Conservation (phyloP, 2,329 filamentous ascomycete genomes). For the Coleophoma cylindrospora region DNA sequence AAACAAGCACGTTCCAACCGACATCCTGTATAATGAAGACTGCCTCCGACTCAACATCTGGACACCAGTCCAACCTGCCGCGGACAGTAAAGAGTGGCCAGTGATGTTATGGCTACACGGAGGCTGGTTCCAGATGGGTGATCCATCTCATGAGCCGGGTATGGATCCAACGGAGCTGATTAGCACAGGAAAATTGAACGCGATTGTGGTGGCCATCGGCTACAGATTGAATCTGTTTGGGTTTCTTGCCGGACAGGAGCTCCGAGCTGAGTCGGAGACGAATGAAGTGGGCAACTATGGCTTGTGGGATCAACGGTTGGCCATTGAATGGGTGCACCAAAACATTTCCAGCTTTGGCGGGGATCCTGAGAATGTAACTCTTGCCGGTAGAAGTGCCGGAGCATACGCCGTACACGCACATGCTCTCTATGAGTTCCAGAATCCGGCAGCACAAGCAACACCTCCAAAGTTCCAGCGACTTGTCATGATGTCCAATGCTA, state of each 20-base stretch:
- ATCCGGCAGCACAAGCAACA: conserved; percentile 3
- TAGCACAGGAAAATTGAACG: not conserved
- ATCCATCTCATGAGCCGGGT: conserved; percentile 34
- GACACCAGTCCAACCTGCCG: conserved; percentile 29
- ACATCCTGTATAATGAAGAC: conserved; percentile 36
- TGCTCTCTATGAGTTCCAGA: conserved; percentile 30
- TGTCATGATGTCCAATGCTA: conserved; percentile 39
- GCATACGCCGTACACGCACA: conserved; percentile 37
- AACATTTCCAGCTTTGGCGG: conserved; percentile 37
- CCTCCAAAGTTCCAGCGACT: conserved; percentile 4
- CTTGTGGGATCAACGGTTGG: conserved; percentile 42
- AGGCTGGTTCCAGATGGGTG: conserved; percentile 42
- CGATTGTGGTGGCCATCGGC: conserved; percentile 38
- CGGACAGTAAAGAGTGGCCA: conserved; percentile 6
- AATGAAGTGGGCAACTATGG: conserved; percentile 32
- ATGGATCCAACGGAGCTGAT: conserved; percentile 30
- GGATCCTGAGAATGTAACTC: conserved; percentile 38
- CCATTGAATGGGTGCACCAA: conserved; percentile 44
- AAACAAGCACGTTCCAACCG: conserved; percentile 17
- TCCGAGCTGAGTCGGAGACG: conserved; percentile 23
- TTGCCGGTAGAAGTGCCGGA: conserved; percentile 38
- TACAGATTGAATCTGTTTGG: conserved; percentile 44
- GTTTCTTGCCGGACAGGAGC: conserved; percentile 38
- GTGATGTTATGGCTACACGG: conserved; percentile 36
- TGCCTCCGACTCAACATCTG: conserved; percentile 45